Conservation (phyloP, 495 filamentous ascomycete genomes). For the Haplographium delicatum region DNA sequence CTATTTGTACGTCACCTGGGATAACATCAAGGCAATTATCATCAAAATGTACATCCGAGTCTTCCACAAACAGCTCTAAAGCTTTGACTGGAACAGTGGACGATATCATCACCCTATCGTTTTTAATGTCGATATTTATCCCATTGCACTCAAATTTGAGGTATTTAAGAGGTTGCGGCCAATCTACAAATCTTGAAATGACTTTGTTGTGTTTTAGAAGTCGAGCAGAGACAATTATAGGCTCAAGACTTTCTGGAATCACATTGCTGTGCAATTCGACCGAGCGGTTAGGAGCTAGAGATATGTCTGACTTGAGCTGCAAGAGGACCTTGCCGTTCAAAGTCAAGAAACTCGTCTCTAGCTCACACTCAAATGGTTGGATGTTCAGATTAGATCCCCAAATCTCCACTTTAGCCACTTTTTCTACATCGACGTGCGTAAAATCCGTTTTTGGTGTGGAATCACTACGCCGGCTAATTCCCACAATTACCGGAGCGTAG, state of each 20-base stretch:
- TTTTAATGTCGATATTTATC: background rate
- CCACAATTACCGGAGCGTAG: background rate
- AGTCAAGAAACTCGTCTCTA: background rate
- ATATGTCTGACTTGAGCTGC: too few species aligned
- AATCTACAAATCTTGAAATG: conserved; percentile 47
- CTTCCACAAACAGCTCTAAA: background rate
- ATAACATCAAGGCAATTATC: background rate
- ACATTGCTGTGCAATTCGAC: too few species aligned
- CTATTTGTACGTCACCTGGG: background rate
- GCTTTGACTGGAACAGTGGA: background rate
- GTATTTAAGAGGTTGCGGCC: background rate
- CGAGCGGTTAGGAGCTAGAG: too few species aligned
- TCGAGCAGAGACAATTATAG: conserved; percentile 15
- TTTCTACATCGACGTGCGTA: conserved; percentile 31
- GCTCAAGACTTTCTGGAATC: too few species aligned
- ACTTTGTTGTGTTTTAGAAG: conserved; percentile 38
- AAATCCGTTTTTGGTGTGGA: background rate
- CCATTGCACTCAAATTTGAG: background rate
- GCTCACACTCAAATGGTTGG: conserved; percentile 9
- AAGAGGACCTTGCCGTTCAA: too few species aligned
- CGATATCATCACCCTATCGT: background rate
- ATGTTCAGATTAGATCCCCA: conserved; percentile 15
- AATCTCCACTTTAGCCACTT: conserved; percentile 21
- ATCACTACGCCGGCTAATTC: background rate
- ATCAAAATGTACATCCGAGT: background rate